These are phyloP conservation scores for Thielaviopsis populi DNA, from an alignment of 2,329 filamentous ascomycete genomes.

Conservation along the genomic window DNA sequence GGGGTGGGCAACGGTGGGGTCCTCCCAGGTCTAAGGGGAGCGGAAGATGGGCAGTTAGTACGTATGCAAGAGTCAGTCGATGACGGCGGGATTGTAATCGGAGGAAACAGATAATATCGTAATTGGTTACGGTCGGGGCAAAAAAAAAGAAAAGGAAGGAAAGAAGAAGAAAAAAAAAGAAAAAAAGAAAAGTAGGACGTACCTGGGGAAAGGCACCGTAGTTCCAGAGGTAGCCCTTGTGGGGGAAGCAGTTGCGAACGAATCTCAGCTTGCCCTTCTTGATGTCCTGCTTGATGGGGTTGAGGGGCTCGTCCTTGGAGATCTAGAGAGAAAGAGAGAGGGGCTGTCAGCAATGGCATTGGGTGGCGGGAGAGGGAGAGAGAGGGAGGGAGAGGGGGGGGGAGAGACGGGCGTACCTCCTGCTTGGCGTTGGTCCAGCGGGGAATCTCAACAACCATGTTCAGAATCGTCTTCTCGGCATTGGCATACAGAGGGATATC, in stretches of 20 bases:
- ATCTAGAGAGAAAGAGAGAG: slow-evolving; percentile 42
- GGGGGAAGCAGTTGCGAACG: slow-evolving; percentile 99
- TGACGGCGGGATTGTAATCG: neutral
- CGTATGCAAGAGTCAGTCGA: neutral
- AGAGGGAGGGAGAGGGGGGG: neutral
- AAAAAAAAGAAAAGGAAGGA: too few species aligned
- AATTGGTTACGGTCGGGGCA: too few species aligned
- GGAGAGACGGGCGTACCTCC: slow-evolving; percentile 51
- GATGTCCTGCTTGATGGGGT: slow-evolving; percentile 98
- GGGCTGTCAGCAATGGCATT: neutral
- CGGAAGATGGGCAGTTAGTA: neutral
- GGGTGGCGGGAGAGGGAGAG: slow-evolving; percentile 3
- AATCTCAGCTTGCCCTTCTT: slow-evolving; percentile 99
- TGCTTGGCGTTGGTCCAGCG: slow-evolving; percentile 99
- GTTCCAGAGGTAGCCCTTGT: slow-evolving; percentile 99
- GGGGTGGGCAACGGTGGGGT: slow-evolving; percentile 87
- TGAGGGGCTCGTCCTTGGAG: slow-evolving; percentile 95
- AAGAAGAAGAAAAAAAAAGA: too few species aligned
- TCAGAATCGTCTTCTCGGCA: slow-evolving; percentile 83
- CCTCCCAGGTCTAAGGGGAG: slow-evolving; percentile 76
- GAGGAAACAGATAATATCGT: too few species aligned
- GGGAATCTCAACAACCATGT: slow-evolving; percentile 99
- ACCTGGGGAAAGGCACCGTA: slow-evolving; percentile 99
- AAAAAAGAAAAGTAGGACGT: slow-evolving; percentile 29
- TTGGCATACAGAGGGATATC: slow-evolving; percentile 98